Evolutionary conservation across 2,329 filamentous ascomycete species (phyloP), one percentile per base, ranked within the genome.

Genomic region (Aspergillus sp.): DNA sequence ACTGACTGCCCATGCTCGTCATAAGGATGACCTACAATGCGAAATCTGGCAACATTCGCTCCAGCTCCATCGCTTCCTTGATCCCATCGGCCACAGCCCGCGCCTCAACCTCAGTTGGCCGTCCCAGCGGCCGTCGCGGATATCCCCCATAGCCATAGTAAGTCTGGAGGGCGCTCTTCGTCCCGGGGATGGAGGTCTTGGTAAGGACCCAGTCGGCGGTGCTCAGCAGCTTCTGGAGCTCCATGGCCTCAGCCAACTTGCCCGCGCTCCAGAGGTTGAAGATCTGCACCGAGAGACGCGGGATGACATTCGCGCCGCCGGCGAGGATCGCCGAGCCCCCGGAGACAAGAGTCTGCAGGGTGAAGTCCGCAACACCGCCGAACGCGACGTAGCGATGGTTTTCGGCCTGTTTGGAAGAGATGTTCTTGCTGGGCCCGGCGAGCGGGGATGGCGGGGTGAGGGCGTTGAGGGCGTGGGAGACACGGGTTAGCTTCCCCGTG

Each of bases 291-390:
- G 84, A 91, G 8, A 82, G 68, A 66, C 88, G 88, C 36, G 86
- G 86, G 60, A 89, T 75, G 35, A 93, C 84, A 52, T 93, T 93
- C 40, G 85, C 86, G 29, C 83, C 83, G 25, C 86, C 86, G 10
- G 84, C 85, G 49, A 93, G 86, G 60, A 91, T 88, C 30, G 86
- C 86, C 34, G 78, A 83, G 29, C 85, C 85, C 15, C 85, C 85
- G 31, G 79, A 83, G 34, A 80, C 74, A 8, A 88, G 72, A 1
- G 85, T 91, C 64, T 93, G 86, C 26, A 85, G 69, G 3, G 82
- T 83, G 60, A 93, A 93, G 62, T 93, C 86, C 48, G 83, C 86
- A 60, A 93, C 84, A 47, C 86, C 86, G 29, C 85, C 85, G 51
- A 93, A 89, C 14, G 85, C 84, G 73, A 93, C 84, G 67, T 89